These are phyloP conservation scores for Neurospora tetraspora DNA, from an alignment of 495 filamentous ascomycete genomes.

Conservation along the genomic window DNA sequence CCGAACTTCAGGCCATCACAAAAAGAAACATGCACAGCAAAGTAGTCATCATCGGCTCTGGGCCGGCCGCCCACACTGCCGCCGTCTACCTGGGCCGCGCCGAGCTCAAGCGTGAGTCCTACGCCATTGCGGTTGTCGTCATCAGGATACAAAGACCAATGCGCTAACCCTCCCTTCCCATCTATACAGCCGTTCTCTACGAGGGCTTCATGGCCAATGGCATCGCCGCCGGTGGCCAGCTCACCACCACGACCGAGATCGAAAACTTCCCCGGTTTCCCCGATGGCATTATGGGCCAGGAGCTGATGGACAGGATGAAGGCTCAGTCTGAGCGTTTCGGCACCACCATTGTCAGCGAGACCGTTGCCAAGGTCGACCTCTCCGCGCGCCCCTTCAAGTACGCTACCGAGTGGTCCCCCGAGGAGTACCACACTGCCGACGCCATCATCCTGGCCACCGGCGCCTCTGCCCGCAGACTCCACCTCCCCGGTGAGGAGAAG, in stretches of 20 bases:
- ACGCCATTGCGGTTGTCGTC: not conserved
- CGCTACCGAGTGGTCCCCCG: conserved; percentile 73
- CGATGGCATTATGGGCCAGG: conserved; percentile 69
- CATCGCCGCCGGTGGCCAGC: conserved; percentile 88
- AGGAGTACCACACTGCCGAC: conserved; percentile 73
- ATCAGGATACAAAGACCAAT: not conserved
- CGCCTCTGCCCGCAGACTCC: conserved; percentile 74
- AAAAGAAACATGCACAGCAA: conserved; percentile 67
- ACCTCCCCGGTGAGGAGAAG: conserved; percentile 79
- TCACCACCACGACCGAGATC: conserved; percentile 95
- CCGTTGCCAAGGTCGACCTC: conserved; percentile 80
- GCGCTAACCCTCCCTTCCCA: conserved; percentile 1
- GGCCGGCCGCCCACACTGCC: conserved; percentile 93
- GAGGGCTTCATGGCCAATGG: conserved; percentile 97
- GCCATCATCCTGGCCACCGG: conserved; percentile 91
- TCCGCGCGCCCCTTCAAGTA: conserved; percentile 81
- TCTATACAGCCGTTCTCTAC: conserved; percentile 64
- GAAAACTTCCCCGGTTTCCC: conserved; percentile 98
- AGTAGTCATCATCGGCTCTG: conserved; percentile 83
- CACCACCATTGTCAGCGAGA: conserved; percentile 85
- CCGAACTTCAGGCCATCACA: conserved; percentile 34
- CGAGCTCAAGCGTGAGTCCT: conserved; percentile 58
- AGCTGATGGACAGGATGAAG: conserved; percentile 94
- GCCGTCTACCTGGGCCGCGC: conserved; percentile 92
- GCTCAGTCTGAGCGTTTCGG: conserved; percentile 84